Base-by-base conservation (phyloP, 306 rosid species). In the Astragalus membranaceus region DNA sequence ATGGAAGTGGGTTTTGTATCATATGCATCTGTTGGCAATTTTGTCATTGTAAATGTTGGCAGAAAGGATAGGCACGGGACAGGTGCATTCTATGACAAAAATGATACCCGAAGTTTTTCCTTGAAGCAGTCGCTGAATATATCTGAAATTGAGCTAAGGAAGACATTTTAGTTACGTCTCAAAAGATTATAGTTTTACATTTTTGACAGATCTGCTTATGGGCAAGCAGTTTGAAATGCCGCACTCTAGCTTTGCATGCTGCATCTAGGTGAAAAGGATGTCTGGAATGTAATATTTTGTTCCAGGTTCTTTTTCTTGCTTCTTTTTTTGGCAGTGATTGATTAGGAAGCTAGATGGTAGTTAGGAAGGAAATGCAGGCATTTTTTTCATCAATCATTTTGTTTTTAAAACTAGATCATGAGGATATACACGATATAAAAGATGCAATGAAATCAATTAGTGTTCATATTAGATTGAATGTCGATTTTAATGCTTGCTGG, bases 1-100 rank as follows among this genome's bases (percentile, higher is more conserved):
- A 39, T 43, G 79, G 81, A 74, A 72, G 83, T 60, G 77, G 70
- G 76, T 48, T 72, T 74, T 74, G 75, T 77, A 77, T 70, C 69
- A 81, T 73, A 35, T 53, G 61, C 72, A 65, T 67, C 50, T 55
- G 62, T 69, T 64, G 76, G 75, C 70, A 54, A 56, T 43, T 69
- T 50, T 76, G 70, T 73, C 77, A 5, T 54, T 66, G 73, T 76
- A 81, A 75, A 79, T 65, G 82, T 61, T 75, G 76, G 52, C 47
- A 46, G 69, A 64, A 82, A 73, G 57, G 79, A 59, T 64, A 56
- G 74, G 74, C 55, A 29, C 54, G 12, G 57, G 75, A 16, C 66
- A 35, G 63, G 55, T 64, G 77, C 57, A 30, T 47, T 68, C 64
- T 47, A 48, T 75, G 64, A 67, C 69, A 47, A 55, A 59, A 68